Conservation (phyloP, 306 rosid species). For the Prunus davidiana region DNA sequence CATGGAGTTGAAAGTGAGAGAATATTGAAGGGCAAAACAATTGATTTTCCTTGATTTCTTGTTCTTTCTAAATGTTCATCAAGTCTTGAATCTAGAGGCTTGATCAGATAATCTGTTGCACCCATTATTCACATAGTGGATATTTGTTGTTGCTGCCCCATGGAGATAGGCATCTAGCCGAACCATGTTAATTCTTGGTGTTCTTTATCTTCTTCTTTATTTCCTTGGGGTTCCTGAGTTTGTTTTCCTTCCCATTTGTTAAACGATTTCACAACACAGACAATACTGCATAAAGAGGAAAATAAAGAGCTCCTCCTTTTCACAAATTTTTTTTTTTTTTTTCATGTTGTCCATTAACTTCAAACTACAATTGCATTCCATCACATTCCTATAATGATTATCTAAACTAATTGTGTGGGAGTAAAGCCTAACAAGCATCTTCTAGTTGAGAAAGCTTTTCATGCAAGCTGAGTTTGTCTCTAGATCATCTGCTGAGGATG, state of each 20-base stretch:
- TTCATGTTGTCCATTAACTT: neutral
- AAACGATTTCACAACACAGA: neutral
- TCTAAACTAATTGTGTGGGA: neutral
- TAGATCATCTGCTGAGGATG: neutral
- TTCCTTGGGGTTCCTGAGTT: neutral
- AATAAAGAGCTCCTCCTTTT: neutral
- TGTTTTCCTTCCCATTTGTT: neutral
- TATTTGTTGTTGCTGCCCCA: too few relatives aligned
- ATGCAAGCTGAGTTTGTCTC: neutral
- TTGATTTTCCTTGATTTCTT: neutral
- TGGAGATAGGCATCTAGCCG: neutral
- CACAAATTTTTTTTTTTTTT: neutral
- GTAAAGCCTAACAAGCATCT: neutral
- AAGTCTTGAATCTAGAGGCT: neutral
- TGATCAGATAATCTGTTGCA: neutral
- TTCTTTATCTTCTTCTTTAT: neutral
- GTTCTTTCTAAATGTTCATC: neutral
- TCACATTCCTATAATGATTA: neutral
- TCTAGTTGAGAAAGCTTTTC: neutral
- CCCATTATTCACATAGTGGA: too few relatives aligned
- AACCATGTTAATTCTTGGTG: neutral
- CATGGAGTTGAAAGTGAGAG: neutral
- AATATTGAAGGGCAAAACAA: neutral
- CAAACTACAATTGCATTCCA: neutral
- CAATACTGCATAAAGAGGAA: neutral